Base-by-base conservation (phyloP, 2,329 filamentous ascomycete genomes). In the Knufia fluminis region DNA sequence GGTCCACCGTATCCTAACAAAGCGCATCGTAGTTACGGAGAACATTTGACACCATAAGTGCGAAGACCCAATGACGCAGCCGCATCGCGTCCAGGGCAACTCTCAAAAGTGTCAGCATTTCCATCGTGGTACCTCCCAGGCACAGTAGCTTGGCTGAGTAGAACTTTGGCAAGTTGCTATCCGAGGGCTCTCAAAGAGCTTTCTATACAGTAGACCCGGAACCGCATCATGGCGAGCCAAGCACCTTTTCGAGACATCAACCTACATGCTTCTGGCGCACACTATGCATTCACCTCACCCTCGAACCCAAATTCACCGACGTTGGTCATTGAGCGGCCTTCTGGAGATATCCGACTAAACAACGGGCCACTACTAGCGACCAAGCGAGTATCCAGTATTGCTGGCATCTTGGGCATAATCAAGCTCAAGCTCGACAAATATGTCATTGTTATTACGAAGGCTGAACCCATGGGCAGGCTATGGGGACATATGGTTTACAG, bases 401-500 rank as follows among this genome's bases (percentile, higher is more conserved):
- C 89, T 58, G 92, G 92, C 59, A 96, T 98, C 51, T 71, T 98
- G 62, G 92, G 92, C 57, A 85, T 96, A 59, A 86, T 98, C 69
- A 89, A 90, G 72, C 73, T 98, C 65, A 85, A 92, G 62, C 79
- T 98, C 63, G 80, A 98, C 76, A 97, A 95, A 69, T 98, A 98
- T 76, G 84, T 94, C 63, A 86, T 98, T 64, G 79, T 94, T 63
- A 94, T 98, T 66, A 96, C 86, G 59, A 97, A 98, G 70, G 86
- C 89, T 49, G 82, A 90, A 64, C 85, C 89, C 32, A 82, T 97
- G 68, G 92, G 91, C 53, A 81, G 90, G 49, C 78, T 98, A 59
- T 92, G 91, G 69, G 92, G 92, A 55, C 88, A 98, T 68, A 94
- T 92, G 82, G 82, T 97, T 23, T 97, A 97, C 78, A 94, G 88